Conservation (phyloP, 2,329 filamentous ascomycete genomes). For the Zymoseptoria crescenta region DNA sequence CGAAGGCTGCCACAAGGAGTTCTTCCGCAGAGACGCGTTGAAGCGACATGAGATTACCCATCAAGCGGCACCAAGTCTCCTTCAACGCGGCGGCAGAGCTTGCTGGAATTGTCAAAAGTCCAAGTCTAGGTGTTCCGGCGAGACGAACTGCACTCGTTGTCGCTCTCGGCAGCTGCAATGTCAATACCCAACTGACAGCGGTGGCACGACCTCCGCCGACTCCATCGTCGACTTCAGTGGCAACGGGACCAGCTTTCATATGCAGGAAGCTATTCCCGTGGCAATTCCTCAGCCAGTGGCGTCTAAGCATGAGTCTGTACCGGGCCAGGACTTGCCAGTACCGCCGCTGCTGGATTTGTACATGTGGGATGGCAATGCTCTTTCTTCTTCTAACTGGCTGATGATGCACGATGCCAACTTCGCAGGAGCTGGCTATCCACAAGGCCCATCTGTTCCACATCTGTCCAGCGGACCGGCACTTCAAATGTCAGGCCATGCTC, state of each 20-base stretch:
- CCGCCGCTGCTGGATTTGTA: slow-evolving; percentile 5
- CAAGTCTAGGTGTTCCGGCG: slow-evolving; percentile 27
- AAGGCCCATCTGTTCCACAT: slow-evolving; percentile 2
- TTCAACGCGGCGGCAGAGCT: slow-evolving; percentile 20
- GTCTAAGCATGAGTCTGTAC: neutral
- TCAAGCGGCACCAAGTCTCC: slow-evolving; percentile 11
- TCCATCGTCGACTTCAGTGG: neutral
- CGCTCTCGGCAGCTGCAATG: slow-evolving; percentile 17
- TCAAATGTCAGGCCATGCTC: neutral
- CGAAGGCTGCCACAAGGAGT: slow-evolving; percentile 18
- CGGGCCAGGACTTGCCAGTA: neutral
- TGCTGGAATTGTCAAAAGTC: slow-evolving; percentile 23
- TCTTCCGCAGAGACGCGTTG: slow-evolving; percentile 22
- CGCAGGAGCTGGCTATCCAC: slow-evolving; percentile 3
- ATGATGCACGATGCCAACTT: neutral
- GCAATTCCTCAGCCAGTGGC: neutral
- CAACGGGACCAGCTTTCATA: slow-evolving; percentile 6
- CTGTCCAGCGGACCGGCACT: neutral
- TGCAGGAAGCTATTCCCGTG: slow-evolving; percentile 4
- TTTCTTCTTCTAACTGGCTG: slow-evolving; percentile 18
- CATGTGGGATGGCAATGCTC: slow-evolving; percentile 14
- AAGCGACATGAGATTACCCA: slow-evolving; percentile 22
- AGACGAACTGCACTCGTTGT: slow-evolving; percentile 22
- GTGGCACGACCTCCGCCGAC: neutral
- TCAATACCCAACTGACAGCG: slow-evolving; percentile 18